A percentile compares a stretch with the other conserved stretches of the same genome.
These are phyloP conservation scores for Xylaria bambusicola DNA, from an alignment of 495 filamentous ascomycete genomes.

Conservation along the genomic window DNA sequence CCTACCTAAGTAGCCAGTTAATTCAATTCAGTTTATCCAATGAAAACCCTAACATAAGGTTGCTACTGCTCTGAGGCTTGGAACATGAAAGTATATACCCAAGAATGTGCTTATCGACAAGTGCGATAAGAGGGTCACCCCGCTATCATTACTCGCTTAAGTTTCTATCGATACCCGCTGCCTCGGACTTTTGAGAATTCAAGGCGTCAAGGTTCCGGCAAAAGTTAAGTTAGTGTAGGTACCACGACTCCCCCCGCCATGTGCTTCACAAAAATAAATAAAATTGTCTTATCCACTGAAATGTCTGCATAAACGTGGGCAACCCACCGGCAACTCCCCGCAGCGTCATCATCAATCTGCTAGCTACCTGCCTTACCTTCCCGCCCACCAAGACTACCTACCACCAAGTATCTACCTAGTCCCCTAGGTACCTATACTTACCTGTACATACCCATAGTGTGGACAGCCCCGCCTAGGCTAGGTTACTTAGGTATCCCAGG, in stretches of 20 bases:
- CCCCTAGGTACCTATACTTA: too few species aligned
- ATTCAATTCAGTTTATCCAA: too few species aligned
- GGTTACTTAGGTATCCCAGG: too few species aligned
- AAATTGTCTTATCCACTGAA: constrained; percentile 2
- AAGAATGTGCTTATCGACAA: constrained; percentile 15
- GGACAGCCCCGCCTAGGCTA: too few species aligned
- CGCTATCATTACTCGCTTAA: constrained; percentile 11
- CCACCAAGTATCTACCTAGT: background rate
- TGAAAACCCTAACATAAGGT: too few species aligned
- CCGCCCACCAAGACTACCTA: background rate
- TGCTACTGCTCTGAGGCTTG: too few species aligned
- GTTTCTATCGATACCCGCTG: constrained; percentile 4
- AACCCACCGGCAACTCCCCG: background rate
- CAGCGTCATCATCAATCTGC: constrained; percentile 3
- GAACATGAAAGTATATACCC: too few species aligned
- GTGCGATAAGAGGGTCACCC: background rate
- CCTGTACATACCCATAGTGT: too few species aligned
- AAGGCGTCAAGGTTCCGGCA: too few species aligned
- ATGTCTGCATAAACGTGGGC: background rate
- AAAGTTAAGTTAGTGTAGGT: background rate
- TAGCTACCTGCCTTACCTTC: background rate
- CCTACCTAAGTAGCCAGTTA: too few species aligned
- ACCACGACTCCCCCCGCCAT: background rate
- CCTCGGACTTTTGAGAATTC: too few species aligned
- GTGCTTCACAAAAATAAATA: background rate